Evolutionary conservation across 225 moss, liverwort and hornwort genomes (phyloP), one percentile per base, ranked within the genome.

Genomic region (Anthoceros angustus): DNA sequence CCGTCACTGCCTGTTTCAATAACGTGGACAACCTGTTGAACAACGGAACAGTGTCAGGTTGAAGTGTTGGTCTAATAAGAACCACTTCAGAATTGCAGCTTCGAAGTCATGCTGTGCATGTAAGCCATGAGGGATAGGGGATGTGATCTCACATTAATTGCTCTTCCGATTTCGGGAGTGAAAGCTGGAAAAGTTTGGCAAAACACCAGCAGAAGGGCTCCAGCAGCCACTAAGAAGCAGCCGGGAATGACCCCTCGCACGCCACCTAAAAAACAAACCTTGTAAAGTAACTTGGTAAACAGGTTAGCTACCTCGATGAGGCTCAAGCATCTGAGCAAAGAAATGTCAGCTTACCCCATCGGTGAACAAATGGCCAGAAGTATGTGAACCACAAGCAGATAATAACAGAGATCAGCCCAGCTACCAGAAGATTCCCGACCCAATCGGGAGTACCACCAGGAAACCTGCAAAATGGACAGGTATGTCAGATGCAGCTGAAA

Each of bases 311-410:
- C 69, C 24, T 12, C 12, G 55, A 3, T 15, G 6, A 64, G 7
- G 38, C 40, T 14, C 63, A 24, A 2, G 8, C 12, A 40, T 3
- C 0, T 40, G 62, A 25, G 18, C 45, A 40, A 38, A 40, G 62
- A 12, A n/a, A 21, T 42, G 16, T 25, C 15, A 49, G 46, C 18
- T 8, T 74, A 80, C 80, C 81, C 66, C 83, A 87, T 48, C 89
- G 86, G 68, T 98, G 92, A 64, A 78, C 86, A 61, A 74, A 92
- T 55, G 98, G 98, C 62, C 92, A 77, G 72, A 98, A 49, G 75
- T 89, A 98, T 18, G 78, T 68, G 64, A 92, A 77, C 68, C 83
- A 74, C 60, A 91, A 70, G 62, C 83, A 86, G 61, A 73, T 77
- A 67, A 72, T 70, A 12, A 50, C 64, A 60, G 76, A 82, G 68